Evolutionary conservation across 768 basidiomycete species (phyloP).

Genomic region (Naganishia randhawae): DNA sequence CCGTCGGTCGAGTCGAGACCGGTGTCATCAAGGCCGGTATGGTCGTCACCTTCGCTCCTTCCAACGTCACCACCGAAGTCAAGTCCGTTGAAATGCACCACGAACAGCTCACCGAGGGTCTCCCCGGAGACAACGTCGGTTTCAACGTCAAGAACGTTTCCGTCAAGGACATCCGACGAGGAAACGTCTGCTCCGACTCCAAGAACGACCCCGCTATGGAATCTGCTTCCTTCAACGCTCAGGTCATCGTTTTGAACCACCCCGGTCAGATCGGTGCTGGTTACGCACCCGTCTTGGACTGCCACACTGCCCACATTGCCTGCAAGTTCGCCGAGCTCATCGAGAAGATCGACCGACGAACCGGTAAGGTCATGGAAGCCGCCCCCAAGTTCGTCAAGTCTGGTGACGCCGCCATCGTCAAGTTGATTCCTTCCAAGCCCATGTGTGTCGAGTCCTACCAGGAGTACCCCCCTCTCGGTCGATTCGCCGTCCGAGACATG

Average conservation of each 20-base stretch:
- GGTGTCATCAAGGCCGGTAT: constrained; percentile 99
- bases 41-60: constrained; percentile 93
- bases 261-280: constrained; percentile 99
- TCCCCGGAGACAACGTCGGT: constrained; percentile 96
- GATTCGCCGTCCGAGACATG: constrained; percentile 89
- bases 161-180: constrained; percentile 99
- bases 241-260: constrained; percentile 99
- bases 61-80: constrained; percentile 99
- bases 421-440: constrained; percentile 92
- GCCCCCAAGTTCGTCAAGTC: constrained; percentile 97
- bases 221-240: constrained; percentile 95
- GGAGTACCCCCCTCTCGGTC: constrained; percentile 98
- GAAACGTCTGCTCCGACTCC: constrained; percentile 98
- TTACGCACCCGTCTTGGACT: constrained; percentile 98
- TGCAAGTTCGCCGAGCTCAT: constrained; percentile 98
- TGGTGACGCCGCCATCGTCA: constrained; percentile 98
- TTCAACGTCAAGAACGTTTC: constrained; percentile 99
- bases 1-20: constrained; percentile 99
- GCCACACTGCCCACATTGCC: constrained; percentile 99
- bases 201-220: constrained; percentile 99
- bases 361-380: constrained; percentile 85
- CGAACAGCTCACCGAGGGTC: constrained; percentile 80
- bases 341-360: constrained; percentile 99
- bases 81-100: constrained; percentile 64
- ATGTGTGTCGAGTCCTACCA: constrained; percentile 92